Base-by-base conservation (phyloP, 768 basidiomycete species). In the Leucocoprinus birnbaumii region DNA sequence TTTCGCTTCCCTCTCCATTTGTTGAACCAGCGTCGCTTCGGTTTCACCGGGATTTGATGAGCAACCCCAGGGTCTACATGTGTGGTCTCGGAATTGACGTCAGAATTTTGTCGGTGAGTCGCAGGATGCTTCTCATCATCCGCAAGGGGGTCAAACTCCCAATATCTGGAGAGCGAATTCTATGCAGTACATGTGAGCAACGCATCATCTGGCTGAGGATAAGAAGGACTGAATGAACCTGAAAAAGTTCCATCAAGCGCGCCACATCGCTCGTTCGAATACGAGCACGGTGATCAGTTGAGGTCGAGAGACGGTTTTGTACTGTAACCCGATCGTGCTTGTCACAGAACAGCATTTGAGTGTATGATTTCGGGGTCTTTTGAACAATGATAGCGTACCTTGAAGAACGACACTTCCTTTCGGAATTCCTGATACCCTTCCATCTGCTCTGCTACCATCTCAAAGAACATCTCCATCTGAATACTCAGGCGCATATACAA, bases 391-490 rank as follows among this genome's bases (percentile, higher is more conserved):
- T 14, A 21, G 48, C 63, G 49, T 50, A 87, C 89, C 79, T 88
- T 93, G 79, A 93, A 93, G 27, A 80, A 78, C 81, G 81, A 87
- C 0, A 82, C 83, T 59, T 90, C 89, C 64, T 74, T 87, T 68
- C 85, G 83, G 58, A 91, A 91, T 18, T 79, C 83, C 22, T 85
- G 80, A 57, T 85, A 86, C 0, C 91, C 90, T 18, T 78, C 76
- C 65, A 80, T 72, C 46, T 71, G 71, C 13, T 72, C 74, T 1
- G 84, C 78, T 16, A 93, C 77, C 44, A 76, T 77, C 61, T 84
- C 83, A 56, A 91, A 93, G 63, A 86, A 93, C 27, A 81, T 80
- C 60, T 91, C 88, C 84, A 92, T 89, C 65, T 91, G 89, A 41
- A 82, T 80, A 59, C 86, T 87, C 9, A 94, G 75, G 51, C 88